These are phyloP conservation scores for Coemansia biformis DNA, from an alignment of 192 early-diverging fungal species.

Conservation along the genomic window DNA sequence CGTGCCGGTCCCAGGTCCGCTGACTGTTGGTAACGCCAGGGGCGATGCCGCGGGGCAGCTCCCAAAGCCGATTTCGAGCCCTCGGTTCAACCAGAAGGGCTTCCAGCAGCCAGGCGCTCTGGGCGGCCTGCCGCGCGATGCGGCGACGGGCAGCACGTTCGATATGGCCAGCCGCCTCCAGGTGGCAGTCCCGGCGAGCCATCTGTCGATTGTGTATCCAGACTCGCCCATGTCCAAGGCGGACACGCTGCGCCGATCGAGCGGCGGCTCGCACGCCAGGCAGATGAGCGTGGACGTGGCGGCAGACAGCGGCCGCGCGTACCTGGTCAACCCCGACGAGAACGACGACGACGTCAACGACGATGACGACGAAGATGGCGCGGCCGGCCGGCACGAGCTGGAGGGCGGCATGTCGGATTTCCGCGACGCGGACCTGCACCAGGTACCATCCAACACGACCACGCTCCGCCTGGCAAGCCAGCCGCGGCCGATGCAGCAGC, in stretches of 20 bases:
- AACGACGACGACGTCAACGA: background rate
- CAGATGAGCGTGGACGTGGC: slow-evolving; percentile 12
- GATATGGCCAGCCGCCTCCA: slow-evolving; percentile 20
- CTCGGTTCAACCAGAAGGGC: background rate
- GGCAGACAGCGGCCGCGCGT: slow-evolving; percentile 27
- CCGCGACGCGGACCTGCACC: slow-evolving; percentile 26
- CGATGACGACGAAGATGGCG: slow-evolving; percentile 1
- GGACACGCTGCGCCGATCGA: slow-evolving; percentile 35
- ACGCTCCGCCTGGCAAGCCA: slow-evolving; percentile 40
- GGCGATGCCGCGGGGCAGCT: background rate
- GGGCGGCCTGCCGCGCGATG: too few species aligned
- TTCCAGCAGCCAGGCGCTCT: background rate
- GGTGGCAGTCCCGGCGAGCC: slow-evolving; percentile 40
- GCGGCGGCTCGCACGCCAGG: slow-evolving; percentile 28
- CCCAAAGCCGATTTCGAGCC: background rate
- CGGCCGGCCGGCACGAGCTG: background rate
- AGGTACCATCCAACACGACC: slow-evolving; percentile 35
- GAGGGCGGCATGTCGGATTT: background rate
- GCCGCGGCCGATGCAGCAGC: slow-evolving; percentile 21
- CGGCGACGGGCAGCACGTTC: background rate
- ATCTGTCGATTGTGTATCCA: slow-evolving; percentile 47
- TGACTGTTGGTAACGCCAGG: too few species aligned
- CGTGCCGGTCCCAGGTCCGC: background rate
- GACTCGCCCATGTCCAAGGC: slow-evolving; percentile 51
- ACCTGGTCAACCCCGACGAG: slow-evolving; percentile 38